phyloP scores from a whole-genome alignment of 169 alveolate genomes.

The Plasmodium yoelii region DNA sequence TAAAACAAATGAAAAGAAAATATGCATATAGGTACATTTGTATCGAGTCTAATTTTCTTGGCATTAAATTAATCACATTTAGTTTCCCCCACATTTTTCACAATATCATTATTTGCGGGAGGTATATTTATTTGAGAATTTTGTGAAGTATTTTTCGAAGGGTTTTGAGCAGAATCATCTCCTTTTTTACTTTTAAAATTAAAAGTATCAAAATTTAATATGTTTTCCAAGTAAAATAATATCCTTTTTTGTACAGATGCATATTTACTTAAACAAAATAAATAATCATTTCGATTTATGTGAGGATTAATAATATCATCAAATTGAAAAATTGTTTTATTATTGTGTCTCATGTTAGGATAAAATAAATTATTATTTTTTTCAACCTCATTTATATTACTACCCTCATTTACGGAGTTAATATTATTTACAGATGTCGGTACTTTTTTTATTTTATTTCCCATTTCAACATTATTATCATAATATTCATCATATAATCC shows the following conservation, averaged over 20 bases:
- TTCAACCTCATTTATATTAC: background rate
- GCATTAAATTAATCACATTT: too few relatives aligned
- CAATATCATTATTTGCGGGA: too few relatives aligned
- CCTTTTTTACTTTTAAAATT: conserved; percentile 64
- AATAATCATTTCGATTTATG: conserved; percentile 31
- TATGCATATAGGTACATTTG: too few relatives aligned
- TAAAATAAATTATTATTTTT: background rate
- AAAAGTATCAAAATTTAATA: conserved; percentile 58
- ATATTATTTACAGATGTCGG: too few relatives aligned
- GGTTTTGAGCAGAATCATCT: conserved; percentile 8
- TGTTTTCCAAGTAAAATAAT: conserved; percentile 59
- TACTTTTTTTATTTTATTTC: too few relatives aligned
- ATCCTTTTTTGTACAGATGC: conserved; percentile 58
- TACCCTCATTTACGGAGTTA: background rate
- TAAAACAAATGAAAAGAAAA: too few relatives aligned
- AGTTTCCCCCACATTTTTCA: too few relatives aligned
- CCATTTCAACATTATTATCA: background rate
- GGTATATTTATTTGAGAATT: background rate
- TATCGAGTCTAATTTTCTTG: too few relatives aligned
- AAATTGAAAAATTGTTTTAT: conserved; percentile 48
- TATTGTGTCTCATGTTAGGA: background rate
- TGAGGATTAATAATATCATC: conserved; percentile 62
- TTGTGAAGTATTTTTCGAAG: background rate
- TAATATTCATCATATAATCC: too few relatives aligned
- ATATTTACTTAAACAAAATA: conserved; percentile 63